Evolutionary conservation across 768 basidiomycete species (phyloP).

Genomic region (Trametes gibbosa): DNA sequence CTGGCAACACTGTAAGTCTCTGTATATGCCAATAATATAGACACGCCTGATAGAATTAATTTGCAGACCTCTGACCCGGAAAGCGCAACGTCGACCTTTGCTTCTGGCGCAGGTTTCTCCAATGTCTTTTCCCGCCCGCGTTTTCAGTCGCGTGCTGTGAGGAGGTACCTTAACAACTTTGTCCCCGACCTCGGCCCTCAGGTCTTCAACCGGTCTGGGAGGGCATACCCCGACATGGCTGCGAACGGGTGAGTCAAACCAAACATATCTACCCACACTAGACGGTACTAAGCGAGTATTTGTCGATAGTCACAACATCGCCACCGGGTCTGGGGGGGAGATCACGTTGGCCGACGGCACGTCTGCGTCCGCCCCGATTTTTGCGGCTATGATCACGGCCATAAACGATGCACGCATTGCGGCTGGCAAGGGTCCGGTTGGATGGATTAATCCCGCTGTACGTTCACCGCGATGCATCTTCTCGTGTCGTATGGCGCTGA

Average conservation of each 20-base stretch:
- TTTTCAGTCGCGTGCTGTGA: conserved; percentile 33
- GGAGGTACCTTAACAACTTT: conserved; percentile 24
- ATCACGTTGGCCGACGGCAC: conserved; percentile 49
- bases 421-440: conserved; percentile 26
- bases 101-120: conserved; percentile 39
- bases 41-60: too few species aligned
- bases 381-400: conserved; percentile 58
- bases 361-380: conserved; percentile 57
- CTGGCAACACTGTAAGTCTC: conserved; percentile 22
- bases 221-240: conserved; percentile 32
- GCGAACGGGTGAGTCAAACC: conserved; percentile 30
- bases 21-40: background rate
- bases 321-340: conserved; percentile 25
- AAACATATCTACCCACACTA: background rate
- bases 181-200: conserved; percentile 32
- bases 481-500: background rate
- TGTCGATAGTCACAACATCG: conserved; percentile 9
- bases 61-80: conserved; percentile 30
- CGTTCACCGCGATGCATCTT: background rate
- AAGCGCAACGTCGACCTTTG: conserved; percentile 31
- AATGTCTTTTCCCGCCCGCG: conserved; percentile 36
- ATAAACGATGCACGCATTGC: conserved; percentile 36
- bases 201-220: conserved; percentile 34
- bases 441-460: conserved; percentile 32
- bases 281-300: background rate